phyloP scores from a whole-genome alignment of 345 rosid species.

The Dovyalis caffra region DNA sequence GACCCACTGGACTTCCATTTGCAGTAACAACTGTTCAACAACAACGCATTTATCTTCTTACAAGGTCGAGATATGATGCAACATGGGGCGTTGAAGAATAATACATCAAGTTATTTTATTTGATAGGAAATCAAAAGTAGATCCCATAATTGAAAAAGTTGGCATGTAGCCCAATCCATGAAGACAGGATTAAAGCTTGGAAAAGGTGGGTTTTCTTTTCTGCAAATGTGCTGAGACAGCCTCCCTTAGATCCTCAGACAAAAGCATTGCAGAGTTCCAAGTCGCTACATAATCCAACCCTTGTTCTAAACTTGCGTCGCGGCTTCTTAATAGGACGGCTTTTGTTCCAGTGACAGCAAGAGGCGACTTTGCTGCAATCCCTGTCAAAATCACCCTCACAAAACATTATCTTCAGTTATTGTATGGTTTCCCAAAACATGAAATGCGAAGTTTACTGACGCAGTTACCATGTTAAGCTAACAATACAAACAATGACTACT shows the following conservation, averaged over 20 bases:
- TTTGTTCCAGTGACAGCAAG: constrained; percentile 79
- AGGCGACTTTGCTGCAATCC: constrained; percentile 61
- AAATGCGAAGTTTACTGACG: too few species aligned
- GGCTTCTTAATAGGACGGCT: constrained; percentile 59
- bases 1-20: too few species aligned
- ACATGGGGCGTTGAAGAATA: too few species aligned
- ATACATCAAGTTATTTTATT: too few species aligned
- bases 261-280: constrained; percentile 81
- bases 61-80: too few species aligned
- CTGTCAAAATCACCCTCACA: not conserved
- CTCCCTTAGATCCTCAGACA: constrained; percentile 63
- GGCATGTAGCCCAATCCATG: not conserved
- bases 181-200: constrained; percentile 52
- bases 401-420: too few species aligned
- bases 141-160: not conserved
- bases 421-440: too few species aligned
- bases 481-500: too few species aligned
- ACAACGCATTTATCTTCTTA: too few species aligned
- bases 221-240: constrained; percentile 51
- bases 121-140: too few species aligned
- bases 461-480: too few species aligned
- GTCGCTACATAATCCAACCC: constrained; percentile 84
- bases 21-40: too few species aligned
- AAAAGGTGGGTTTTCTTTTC: constrained; percentile 58
- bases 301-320: constrained; percentile 74